A percentile compares a stretch with the other conserved stretches of the same genome.
Evolutionary conservation across 2,329 filamentous ascomycete species (phyloP).

Genomic region (Thelonectria blattea): DNA sequence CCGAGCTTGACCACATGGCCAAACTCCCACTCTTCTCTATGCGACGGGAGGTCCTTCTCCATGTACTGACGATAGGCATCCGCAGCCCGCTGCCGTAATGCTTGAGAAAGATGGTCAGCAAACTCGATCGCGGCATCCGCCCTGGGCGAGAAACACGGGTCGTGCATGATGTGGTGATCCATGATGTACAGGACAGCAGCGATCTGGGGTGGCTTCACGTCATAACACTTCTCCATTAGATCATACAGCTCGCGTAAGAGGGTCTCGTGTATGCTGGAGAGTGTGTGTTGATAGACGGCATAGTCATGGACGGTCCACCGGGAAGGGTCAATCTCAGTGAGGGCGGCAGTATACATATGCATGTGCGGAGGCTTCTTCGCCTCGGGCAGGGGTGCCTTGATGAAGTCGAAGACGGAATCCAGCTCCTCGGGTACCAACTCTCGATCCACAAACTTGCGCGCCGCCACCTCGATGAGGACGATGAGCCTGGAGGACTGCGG

Average conservation of each 20-base stretch:
- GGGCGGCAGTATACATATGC: conserved; percentile 55
- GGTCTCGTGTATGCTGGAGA: conserved; percentile 78
- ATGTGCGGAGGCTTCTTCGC: conserved; percentile 68
- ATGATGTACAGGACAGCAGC: conserved; percentile 81
- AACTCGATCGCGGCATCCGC: conserved; percentile 76
- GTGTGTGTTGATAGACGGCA: conserved; percentile 73
- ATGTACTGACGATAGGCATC: conserved; percentile 83
- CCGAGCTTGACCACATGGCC: conserved; percentile 89
- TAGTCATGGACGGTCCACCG: conserved; percentile 74
- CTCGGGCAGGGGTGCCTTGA: conserved; percentile 74
- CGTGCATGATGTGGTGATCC: conserved; percentile 80
- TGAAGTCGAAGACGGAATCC: conserved; percentile 80
- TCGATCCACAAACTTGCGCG: conserved; percentile 83
- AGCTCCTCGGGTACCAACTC: conserved; percentile 82
- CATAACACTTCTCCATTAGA: conserved; percentile 86
- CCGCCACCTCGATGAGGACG: conserved; percentile 81
- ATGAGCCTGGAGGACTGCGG: conserved; percentile 82
- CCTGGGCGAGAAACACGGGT: conserved; percentile 75
- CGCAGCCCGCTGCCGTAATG: conserved; percentile 74
- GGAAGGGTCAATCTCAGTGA: conserved; percentile 63
- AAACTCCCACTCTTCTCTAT: conserved; percentile 87
- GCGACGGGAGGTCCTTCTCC: conserved; percentile 78
- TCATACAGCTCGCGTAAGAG: conserved; percentile 87
- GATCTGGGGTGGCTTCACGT: conserved; percentile 82
- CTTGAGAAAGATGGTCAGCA: conserved; percentile 71